A percentile compares a stretch with the other conserved stretches of the same genome.
These are phyloP conservation scores for Candolleomyces aberdarensis DNA, from an alignment of 768 basidiomycete species.

Conservation along the genomic window DNA sequence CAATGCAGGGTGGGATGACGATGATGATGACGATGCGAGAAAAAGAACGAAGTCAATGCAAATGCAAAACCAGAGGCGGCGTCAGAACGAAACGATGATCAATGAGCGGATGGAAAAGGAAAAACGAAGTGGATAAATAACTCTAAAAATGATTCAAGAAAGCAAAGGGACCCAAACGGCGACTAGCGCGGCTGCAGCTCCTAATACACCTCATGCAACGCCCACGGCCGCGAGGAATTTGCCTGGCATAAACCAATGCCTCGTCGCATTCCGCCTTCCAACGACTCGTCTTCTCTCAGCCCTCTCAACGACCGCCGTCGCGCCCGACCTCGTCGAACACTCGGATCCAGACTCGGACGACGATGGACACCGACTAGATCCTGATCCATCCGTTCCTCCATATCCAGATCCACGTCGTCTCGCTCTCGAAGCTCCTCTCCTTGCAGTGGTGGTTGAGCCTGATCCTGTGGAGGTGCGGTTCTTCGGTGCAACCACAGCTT, in stretches of 20 bases:
- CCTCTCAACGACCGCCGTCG: constrained; percentile 21
- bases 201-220: constrained; percentile 22
- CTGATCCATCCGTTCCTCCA: no score
- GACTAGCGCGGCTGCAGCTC: not conserved
- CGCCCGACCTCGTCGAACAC: constrained; percentile 12
- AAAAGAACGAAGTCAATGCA: not conserved
- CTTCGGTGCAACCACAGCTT: constrained; percentile 15
- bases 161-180: constrained; percentile 1
- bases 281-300: constrained; percentile 16
- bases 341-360: constrained; percentile 16
- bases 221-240: constrained; percentile 46
- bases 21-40: not conserved
- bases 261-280: constrained; percentile 25
- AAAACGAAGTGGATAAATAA: constrained; percentile 1
- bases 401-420: no score
- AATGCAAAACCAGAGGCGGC: not conserved
- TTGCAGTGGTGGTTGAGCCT: constrained; percentile 15
- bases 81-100: not conserved
- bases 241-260: constrained; percentile 54
- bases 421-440: not conserved
- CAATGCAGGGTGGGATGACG: not conserved
- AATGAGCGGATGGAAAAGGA: not conserved
- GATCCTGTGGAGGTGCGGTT: constrained; percentile 7
- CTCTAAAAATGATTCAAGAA: not conserved
- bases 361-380: not conserved